Base-by-base conservation (phyloP, 441 rosid genomes). In the Pelargonium australe region DNA sequence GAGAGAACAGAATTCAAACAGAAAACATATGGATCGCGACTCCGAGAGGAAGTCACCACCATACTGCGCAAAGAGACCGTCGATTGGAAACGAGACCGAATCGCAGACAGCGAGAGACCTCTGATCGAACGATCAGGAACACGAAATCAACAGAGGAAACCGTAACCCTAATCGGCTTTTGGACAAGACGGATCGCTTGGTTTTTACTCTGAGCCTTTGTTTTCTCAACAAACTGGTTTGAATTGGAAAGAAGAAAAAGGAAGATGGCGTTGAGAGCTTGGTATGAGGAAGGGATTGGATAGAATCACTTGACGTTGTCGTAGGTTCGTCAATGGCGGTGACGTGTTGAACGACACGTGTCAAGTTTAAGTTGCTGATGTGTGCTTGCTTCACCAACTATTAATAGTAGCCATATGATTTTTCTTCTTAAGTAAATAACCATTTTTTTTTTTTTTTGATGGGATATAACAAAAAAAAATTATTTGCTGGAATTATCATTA, bases 31-130 rank as follows among this genome's bases (percentile, higher is more conserved):
- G 79, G 74, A 66, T 68, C 28, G 60, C 20, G 80, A 64, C 72
- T 70, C 69, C 73, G 43, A 23, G 70, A 47, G 34, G 88, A 75
- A 72, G 84, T 75, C 83, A 74, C 73, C 87, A 86, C 72, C 84
- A 75, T 82, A 73, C 58, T 78, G 72, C 25, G 62, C 70, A 71
- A 31, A 72, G 75, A 34, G 40, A 25, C 70, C 68, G 67, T 67
- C 60, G 83, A 87, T 73, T 81, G 70, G 78, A 64, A 75, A 72
- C 19, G 16, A 69, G 75, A 78, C 65, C 69, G 75, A 75, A 73
- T 65, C 77, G 25, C 66, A 70, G 68, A 68, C 47, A 57, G 31
- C 19, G n/a, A 51, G n/a, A 14, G 16, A 19, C 63, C 41, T 16
- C 19, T 9, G 64, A 68, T 31, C 31, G 49, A 20, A 20, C 19